Base-by-base conservation (phyloP, 352 stramenopile species). In the Thalassiosira oceanica region DNA sequence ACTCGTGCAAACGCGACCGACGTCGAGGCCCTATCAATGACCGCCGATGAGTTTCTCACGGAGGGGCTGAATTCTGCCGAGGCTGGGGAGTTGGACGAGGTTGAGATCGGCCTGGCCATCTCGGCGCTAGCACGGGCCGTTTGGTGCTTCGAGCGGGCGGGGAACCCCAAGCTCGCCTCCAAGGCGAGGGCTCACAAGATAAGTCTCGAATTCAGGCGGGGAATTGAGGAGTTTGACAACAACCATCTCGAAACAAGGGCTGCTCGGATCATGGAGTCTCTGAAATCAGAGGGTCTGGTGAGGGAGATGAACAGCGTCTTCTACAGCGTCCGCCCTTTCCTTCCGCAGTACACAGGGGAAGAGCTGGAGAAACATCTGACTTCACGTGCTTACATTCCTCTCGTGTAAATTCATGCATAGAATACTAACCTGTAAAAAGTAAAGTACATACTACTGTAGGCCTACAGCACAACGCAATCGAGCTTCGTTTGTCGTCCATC, bases 21-120 rank as follows among this genome's bases (percentile, higher is more conserved):
- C 51, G 42, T 80, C 5, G 74, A 80, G 20, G 21, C 26, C 1
- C 80, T 84, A 69, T 26, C 56, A 0, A 73, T 74, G 63, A 74
- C 68, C 6, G 39, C 50, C 27, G 74, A 84, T 42, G 74, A 84
- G 24, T 84, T 66, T 36, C 33, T 44, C 6, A 36, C 65, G 26
- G 43, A 41, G 7, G 74, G 74, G 11, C 61, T 84, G 6, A 52
- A 68, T 56, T 72, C 77, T 52, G 74, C 74, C 18, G 63, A 74
- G 35, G 18, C 60, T 13, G 74, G 62, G 8, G 63, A 62, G 21
- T 45, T 15, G 11, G 8, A 24, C 41, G 41, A 77, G 7, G 21
- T 70, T 43, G 52, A 71, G 23, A 18, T 64, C 1, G 35, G 65
- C 18, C 16, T 43, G 15, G 44, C 51, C 3, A 0, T 42, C 5